Percentiles rank a stretch among this genome's conserved stretches.
Evolutionary conservation across 129 eudicot species (phyloP).

Genomic region (Tagetes erecta): DNA sequence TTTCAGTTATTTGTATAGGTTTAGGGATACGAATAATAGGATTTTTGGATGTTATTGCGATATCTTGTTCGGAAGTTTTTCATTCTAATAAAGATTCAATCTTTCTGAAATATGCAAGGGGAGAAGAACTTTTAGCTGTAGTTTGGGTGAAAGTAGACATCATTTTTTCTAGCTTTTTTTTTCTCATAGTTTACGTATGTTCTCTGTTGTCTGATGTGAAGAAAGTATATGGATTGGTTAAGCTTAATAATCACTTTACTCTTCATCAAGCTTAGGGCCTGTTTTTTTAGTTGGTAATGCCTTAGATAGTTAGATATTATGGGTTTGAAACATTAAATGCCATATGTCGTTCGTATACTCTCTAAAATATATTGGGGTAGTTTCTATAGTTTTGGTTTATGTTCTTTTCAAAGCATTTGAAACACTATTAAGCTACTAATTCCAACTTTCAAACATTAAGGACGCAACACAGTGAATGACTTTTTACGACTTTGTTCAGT

Average conservation of each 20-base stretch:
- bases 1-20: not conserved
- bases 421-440: not conserved
- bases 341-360: not conserved
- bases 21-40: not conserved
- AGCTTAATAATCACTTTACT: not conserved
- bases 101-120: not conserved
- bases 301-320: not conserved
- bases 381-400: not conserved
- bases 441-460: not conserved
- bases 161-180: not conserved
- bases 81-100: not conserved
- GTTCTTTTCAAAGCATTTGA: not conserved
- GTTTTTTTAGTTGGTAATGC: not conserved
- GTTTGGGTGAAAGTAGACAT: constrained; percentile 1
- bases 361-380: not conserved
- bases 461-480: not conserved
- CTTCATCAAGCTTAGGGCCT: not conserved
- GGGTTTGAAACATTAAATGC: not conserved
- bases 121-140: constrained; percentile 1
- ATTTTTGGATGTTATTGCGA: constrained; percentile 1
- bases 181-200: not conserved
- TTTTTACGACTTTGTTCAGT: not conserved
- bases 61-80: not conserved
- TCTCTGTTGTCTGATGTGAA: not conserved
- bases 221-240: not conserved